Conservation (phyloP, 768 basidiomycete genomes). For the Suillus spraguei region DNA sequence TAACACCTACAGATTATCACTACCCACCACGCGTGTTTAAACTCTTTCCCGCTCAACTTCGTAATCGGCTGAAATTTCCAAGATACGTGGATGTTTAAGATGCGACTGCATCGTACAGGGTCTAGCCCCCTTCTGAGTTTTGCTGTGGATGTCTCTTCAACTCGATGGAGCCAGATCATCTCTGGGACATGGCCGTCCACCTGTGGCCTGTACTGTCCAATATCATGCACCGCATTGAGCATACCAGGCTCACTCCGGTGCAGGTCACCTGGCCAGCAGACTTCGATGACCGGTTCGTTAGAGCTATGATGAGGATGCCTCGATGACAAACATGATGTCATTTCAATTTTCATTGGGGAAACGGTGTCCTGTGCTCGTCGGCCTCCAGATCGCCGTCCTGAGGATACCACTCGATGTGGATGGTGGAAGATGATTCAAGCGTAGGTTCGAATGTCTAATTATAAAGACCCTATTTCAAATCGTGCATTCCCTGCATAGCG, state of each 20-base stretch:
- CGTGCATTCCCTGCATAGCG: not conserved
- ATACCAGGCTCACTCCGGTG: not conserved
- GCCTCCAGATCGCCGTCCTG: not conserved
- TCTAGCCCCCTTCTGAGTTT: not conserved
- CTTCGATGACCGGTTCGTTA: not conserved
- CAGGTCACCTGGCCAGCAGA: conserved; percentile 16
- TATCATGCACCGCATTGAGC: not conserved
- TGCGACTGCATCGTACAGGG: not conserved
- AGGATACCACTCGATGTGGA: not conserved
- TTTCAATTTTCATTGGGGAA: not conserved
- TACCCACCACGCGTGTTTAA: not conserved
- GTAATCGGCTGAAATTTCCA: not conserved
- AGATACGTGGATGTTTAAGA: conserved; percentile 9
- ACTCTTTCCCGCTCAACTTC: not conserved
- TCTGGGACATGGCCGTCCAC: not conserved
- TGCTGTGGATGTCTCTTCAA: not conserved
- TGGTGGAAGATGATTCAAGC: not conserved
- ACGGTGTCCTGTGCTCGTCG: not conserved
- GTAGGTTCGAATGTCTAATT: not conserved
- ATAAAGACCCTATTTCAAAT: not conserved
- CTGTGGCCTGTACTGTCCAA: not conserved
- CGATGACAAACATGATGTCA: not conserved
- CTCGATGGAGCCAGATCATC: conserved; percentile 5
- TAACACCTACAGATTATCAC: not conserved
- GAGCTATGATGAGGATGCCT: not conserved